Evolutionary conservation across 2,329 filamentous ascomycete genomes (phyloP), one percentile per base, ranked within the genome.

Genomic region (Microdochium trichocladiopsis): DNA sequence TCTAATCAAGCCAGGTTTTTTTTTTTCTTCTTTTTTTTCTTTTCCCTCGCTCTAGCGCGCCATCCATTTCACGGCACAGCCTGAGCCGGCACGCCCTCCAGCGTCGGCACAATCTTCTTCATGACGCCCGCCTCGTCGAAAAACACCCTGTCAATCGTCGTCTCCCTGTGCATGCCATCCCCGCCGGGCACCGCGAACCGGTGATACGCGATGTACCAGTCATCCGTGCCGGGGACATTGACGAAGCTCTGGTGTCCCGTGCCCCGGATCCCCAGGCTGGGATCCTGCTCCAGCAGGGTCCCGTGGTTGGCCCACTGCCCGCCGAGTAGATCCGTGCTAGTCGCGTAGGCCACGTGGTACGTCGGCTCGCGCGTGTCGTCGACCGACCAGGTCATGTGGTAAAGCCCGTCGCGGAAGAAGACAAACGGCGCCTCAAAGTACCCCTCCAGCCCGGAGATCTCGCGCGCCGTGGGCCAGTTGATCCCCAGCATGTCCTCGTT

Each of bases 131-230:
- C 69, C 1, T 66, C 57, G 4, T 52, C 24, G 48, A 72, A 64
- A 48, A 76, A 73, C 2, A 76, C 37, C 9, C 56, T 55, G 48
- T 77, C 74, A 45, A 77, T 69, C 0, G 71, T 71, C 2, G 66
- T 69, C 63, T 76, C 73, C 0, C 73, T 58, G 48, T 67, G 62
- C 3, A 67, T 74, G 1, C 73, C 75, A 52, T 73, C 66, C 0
- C 75, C 74, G 43, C 64, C 61, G 0, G 74, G 74, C 24, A 77
- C 75, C 2, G 59, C 63, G 52, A 77, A 77, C 2, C 74, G 68
- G 54, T 77, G 74, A 48, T 77, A 77, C 0, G 67, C 73, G 33
- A 78, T 76, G 53, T 74, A 75, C 74, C 74, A 77, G 24, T 76
- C 66, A 54, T 77, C 73, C 1, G 72, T 75, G 0, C 68, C 70